phyloP scores from a whole-genome alignment of 2,329 filamentous ascomycete species.

The Colletotrichum graminicola region DNA sequence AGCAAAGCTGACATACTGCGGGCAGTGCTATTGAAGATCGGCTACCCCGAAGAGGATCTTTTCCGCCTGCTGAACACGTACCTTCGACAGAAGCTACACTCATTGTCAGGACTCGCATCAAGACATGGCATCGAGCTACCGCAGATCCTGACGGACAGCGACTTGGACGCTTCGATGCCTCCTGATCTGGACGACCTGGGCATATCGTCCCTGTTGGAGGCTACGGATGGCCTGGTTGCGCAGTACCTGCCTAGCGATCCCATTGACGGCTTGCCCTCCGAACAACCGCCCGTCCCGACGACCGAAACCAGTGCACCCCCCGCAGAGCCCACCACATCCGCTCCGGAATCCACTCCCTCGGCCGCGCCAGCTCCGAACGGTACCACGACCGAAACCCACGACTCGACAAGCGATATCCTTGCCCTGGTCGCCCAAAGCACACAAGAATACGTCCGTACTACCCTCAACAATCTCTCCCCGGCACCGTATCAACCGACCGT shows the following conservation, averaged over 20 bases:
- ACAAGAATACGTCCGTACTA: constrained; percentile 59
- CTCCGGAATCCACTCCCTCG: constrained; percentile 24
- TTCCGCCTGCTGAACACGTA: constrained; percentile 51
- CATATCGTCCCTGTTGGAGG: constrained; percentile 58
- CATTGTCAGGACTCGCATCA: constrained; percentile 50
- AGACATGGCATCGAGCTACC: constrained; percentile 54
- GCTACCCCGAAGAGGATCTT: constrained; percentile 40
- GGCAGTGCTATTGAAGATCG: constrained; percentile 38
- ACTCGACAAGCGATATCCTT: constrained; percentile 59
- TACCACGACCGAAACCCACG: constrained; percentile 48
- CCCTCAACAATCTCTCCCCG: constrained; percentile 57
- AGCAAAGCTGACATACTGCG: constrained; percentile 53
- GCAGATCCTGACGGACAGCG: constrained; percentile 46
- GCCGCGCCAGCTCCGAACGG: constrained; percentile 44
- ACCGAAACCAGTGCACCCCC: constrained; percentile 39
- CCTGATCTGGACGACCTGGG: constrained; percentile 54
- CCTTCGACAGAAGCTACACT: constrained; percentile 51
- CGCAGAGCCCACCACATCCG: constrained; percentile 22
- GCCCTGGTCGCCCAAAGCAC: constrained; percentile 60
- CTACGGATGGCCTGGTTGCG: constrained; percentile 56
- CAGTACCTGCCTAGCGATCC: constrained; percentile 54
- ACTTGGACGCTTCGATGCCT: constrained; percentile 45
- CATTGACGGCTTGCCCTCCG: constrained; percentile 38
- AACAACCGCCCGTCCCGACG: constrained; percentile 38
- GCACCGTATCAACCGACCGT: constrained; percentile 58